A percentile compares a stretch with the other conserved stretches of the same genome.
phyloP scores from a whole-genome alignment of 257 asterid species.

The Henckelia pumila region DNA sequence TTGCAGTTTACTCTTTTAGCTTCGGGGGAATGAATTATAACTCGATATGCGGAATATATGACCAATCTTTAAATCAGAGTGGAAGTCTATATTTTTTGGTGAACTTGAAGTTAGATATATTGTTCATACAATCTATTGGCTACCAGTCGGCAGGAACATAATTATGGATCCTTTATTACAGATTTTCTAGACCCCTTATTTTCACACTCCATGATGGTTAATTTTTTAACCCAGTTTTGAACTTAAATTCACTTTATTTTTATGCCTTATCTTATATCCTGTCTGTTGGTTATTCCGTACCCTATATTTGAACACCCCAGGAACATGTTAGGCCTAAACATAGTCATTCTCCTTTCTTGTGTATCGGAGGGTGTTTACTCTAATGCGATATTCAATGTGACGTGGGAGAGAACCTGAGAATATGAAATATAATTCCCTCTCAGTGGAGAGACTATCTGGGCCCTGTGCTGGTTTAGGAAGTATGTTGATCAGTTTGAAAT shows the following conservation, averaged over 20 bases:
- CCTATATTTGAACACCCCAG: neutral
- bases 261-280: neutral
- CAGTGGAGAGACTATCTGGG: neutral
- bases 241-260: neutral
- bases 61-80: neutral
- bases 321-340: neutral
- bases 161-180: neutral
- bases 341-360: neutral
- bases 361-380: neutral
- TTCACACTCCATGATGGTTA: neutral
- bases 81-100: neutral
- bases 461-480: neutral
- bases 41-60: neutral
- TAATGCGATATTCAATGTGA: neutral
- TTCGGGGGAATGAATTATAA: neutral
- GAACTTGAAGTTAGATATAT: neutral
- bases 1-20: neutral
- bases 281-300: neutral
- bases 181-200: neutral
- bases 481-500: neutral
- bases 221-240: neutral
- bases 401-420: neutral
- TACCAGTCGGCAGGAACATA: neutral
- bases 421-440: neutral
- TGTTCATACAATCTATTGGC: neutral